Evolutionary conservation across 106 monocot species (phyloP).

Genomic region (Acorus calamus): DNA sequence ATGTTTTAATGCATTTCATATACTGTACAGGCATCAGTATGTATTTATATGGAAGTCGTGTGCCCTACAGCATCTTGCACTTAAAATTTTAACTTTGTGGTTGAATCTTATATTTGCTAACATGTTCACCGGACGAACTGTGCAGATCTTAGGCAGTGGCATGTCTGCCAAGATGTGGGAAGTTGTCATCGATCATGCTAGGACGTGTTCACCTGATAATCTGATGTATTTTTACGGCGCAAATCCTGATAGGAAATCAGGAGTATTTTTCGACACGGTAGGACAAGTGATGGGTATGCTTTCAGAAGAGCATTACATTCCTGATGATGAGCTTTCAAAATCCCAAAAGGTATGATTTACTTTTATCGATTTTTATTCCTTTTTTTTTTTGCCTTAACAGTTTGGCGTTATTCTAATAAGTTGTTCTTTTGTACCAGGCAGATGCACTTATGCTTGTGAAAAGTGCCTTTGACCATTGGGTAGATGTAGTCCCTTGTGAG

Average conservation of each 20-base stretch:
- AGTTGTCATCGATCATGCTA: conserved; percentile 68
- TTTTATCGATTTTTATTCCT: background rate
- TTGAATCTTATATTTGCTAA: no score
- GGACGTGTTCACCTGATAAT: conserved; percentile 42
- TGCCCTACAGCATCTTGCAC: no score
- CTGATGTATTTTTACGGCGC: conserved; percentile 38
- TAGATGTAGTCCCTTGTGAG: conserved; percentile 24
- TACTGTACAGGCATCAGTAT: no score
- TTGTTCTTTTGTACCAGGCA: conserved; percentile 23
- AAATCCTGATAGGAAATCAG: conserved; percentile 19
- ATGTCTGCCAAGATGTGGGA: conserved; percentile 99
- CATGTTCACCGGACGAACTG: background rate
- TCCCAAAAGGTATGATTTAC: conserved; percentile 37
- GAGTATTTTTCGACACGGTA: conserved; percentile 60
- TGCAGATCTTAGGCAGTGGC: conserved; percentile 84
- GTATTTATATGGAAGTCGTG: no score
- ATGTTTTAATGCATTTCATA: no score
- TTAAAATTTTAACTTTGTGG: no score
- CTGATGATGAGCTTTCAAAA: conserved; percentile 41
- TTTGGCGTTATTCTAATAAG: background rate
- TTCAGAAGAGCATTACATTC: conserved; percentile 32
- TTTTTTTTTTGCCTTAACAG: background rate
- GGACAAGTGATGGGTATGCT: conserved; percentile 59
- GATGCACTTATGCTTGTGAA: conserved; percentile 41
- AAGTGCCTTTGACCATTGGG: conserved; percentile 38